A percentile compares a stretch with the other conserved stretches of the same genome.
These are phyloP conservation scores for Amanita muscaria DNA, from an alignment of 768 basidiomycete genomes.

Conservation along the genomic window DNA sequence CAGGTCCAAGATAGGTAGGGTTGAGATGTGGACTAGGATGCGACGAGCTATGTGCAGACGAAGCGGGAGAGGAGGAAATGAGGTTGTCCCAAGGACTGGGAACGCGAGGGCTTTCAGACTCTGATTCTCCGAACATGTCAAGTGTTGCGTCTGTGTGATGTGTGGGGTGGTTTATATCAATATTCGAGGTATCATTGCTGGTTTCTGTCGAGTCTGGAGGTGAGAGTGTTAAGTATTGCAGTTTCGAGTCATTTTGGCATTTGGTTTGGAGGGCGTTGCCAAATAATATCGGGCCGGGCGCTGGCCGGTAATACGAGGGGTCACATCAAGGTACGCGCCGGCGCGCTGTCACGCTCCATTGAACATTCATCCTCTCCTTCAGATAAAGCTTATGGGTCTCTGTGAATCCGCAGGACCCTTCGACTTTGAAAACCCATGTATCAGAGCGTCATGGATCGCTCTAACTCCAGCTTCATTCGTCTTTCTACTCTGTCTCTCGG, in stretches of 20 bases:
- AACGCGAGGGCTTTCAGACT: slow-evolving; percentile 71
- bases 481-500: slow-evolving; percentile 30
- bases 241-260: neutral
- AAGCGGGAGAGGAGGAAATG: slow-evolving; percentile 34
- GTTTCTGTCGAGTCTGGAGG: neutral
- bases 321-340: too few species aligned
- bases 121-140: slow-evolving; percentile 77
- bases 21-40: neutral
- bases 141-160: neutral
- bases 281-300: too few species aligned
- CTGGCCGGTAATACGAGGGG: too few species aligned
- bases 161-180: neutral
- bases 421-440: slow-evolving; percentile 38
- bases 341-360: too few species aligned
- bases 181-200: slow-evolving; percentile 26
- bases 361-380: slow-evolving; percentile 3
- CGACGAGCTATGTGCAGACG: slow-evolving; percentile 20
- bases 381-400: slow-evolving; percentile 21
- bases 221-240: neutral
- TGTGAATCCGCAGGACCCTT: slow-evolving; percentile 24
- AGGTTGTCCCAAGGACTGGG: slow-evolving; percentile 80
- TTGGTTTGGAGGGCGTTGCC: slow-evolving; percentile 1
- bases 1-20: slow-evolving; percentile 44
- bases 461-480: slow-evolving; percentile 40
- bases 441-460: slow-evolving; percentile 44